A percentile compares a stretch with the other conserved stretches of the same genome.
Evolutionary conservation across 2,329 filamentous ascomycete genomes (phyloP).

Genomic region (Aspergillus japonicus): DNA sequence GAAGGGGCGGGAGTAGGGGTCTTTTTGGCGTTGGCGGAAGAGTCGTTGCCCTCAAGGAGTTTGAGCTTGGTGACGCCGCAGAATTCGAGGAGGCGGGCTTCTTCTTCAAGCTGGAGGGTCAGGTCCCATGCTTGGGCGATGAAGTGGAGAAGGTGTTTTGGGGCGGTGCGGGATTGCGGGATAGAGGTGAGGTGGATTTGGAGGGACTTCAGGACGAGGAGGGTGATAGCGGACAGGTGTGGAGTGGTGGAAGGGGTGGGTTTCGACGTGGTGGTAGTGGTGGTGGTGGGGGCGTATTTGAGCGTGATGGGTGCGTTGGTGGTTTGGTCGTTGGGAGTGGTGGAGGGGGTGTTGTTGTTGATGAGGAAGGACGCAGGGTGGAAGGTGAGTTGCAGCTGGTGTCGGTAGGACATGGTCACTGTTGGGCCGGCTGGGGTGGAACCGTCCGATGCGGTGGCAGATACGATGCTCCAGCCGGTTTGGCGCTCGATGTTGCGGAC

Average conservation of each 20-base stretch:
- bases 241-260: constrained; percentile 7
- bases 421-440: constrained; percentile 29
- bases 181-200: constrained; percentile 38
- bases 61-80: constrained; percentile 45
- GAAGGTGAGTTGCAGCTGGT: constrained; percentile 44
- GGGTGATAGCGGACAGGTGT: constrained; percentile 37
- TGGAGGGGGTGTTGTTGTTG: constrained; percentile 20
- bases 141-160: constrained; percentile 42
- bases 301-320: constrained; percentile 35
- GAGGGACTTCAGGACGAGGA: constrained; percentile 45
- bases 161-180: constrained; percentile 33
- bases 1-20: constrained; percentile 11
- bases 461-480: constrained; percentile 47
- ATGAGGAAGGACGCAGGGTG: constrained; percentile 39
- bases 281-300: constrained; percentile 26
- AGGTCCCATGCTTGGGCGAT: constrained; percentile 46
- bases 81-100: constrained; percentile 46
- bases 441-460: constrained; percentile 30
- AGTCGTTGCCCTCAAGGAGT: constrained; percentile 27
- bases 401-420: constrained; percentile 44
- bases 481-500: constrained; percentile 42
- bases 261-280: constrained; percentile 11
- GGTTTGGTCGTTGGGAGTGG: constrained; percentile 22
- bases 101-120: constrained; percentile 41
- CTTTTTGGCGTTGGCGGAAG: neutral